These are phyloP conservation scores for Suillus bovinus DNA, from an alignment of 768 basidiomycete species.

Conservation along the genomic window DNA sequence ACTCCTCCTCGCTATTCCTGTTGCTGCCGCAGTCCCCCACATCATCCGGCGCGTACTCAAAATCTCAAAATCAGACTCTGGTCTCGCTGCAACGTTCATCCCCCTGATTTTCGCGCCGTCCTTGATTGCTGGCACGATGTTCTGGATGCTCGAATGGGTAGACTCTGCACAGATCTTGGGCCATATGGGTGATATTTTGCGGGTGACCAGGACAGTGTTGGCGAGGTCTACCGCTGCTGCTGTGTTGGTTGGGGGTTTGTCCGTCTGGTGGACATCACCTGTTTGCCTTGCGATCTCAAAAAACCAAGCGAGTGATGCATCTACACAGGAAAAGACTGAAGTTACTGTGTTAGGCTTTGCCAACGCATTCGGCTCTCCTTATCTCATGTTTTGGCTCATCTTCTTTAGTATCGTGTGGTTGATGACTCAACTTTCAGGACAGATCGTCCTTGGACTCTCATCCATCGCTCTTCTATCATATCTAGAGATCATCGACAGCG, in stretches of 20 bases:
- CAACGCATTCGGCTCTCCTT: conserved; percentile 88
- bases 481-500: conserved; percentile 80
- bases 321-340: conserved; percentile 38
- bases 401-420: conserved; percentile 53
- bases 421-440: conserved; percentile 78
- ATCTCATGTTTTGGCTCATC: conserved; percentile 78
- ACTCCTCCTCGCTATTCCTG: conserved; percentile 56
- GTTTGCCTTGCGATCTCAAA: conserved; percentile 69
- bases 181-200: conserved; percentile 43
- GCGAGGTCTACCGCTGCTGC: conserved; percentile 58
- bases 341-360: conserved; percentile 79
- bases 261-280: conserved; percentile 72
- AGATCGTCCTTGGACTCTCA: conserved; percentile 68
- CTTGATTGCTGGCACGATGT: conserved; percentile 57
- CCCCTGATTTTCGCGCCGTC: conserved; percentile 56
- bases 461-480: conserved; percentile 70
- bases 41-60: conserved; percentile 55
- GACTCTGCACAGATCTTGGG: conserved; percentile 56
- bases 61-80: conserved; percentile 73
- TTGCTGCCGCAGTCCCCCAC: conserved; percentile 57
- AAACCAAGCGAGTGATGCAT: conserved; percentile 24
- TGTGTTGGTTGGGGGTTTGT: conserved; percentile 51
- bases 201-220: conserved; percentile 56
- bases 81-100: conserved; percentile 65
- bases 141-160: conserved; percentile 84